Percentiles rank a stretch among this genome's conserved stretches.
Evolutionary conservation across 2,329 filamentous ascomycete genomes (phyloP).

Genomic region (Dryadomyces quercivorus): DNA sequence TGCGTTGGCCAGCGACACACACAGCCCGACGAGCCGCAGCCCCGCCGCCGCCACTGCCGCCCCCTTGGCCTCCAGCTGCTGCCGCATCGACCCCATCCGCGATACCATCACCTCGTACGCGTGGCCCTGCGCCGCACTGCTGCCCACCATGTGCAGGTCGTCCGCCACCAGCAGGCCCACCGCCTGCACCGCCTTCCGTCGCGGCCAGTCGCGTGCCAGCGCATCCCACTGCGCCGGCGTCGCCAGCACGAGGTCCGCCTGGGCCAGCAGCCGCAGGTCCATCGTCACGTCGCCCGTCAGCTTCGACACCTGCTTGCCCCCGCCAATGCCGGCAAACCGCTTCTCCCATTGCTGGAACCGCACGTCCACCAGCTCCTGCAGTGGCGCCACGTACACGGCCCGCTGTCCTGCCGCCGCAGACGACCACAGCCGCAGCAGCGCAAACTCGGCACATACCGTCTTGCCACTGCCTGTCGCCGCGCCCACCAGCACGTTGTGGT

Average conservation of each 20-base stretch:
- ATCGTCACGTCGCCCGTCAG: constrained; percentile 85
- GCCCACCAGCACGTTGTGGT: constrained; percentile 88
- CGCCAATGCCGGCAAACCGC: constrained; percentile 57
- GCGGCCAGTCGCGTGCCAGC: constrained; percentile 89
- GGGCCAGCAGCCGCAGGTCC: constrained; percentile 79
- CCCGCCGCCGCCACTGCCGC: constrained; percentile 52
- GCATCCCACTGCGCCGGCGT: constrained; percentile 95
- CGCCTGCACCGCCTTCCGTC: constrained; percentile 86
- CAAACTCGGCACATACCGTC: constrained; percentile 92
- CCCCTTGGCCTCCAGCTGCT: constrained; percentile 60
- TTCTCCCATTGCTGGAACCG: constrained; percentile 76
- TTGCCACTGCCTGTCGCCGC: constrained; percentile 93
- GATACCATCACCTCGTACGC: constrained; percentile 96
- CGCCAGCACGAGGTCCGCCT: constrained; percentile 79
- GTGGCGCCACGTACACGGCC: constrained; percentile 87
- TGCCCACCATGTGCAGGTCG: constrained; percentile 86
- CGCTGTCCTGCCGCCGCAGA: constrained; percentile 43
- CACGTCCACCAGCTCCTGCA: constrained; percentile 82
- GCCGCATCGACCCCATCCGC: constrained; percentile 90
- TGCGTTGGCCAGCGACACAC: constrained; percentile 85
- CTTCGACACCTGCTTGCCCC: constrained; percentile 85
- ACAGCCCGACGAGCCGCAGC: constrained; percentile 78
- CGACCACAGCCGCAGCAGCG: constrained; percentile 77
- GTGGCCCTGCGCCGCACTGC: constrained; percentile 76
- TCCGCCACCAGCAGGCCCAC: constrained; percentile 90